Evolutionary conservation across 1,139 yeast species (phyloP), one percentile per base, ranked within the genome.

Genomic region (Debaryomyces singareniensis): DNA sequence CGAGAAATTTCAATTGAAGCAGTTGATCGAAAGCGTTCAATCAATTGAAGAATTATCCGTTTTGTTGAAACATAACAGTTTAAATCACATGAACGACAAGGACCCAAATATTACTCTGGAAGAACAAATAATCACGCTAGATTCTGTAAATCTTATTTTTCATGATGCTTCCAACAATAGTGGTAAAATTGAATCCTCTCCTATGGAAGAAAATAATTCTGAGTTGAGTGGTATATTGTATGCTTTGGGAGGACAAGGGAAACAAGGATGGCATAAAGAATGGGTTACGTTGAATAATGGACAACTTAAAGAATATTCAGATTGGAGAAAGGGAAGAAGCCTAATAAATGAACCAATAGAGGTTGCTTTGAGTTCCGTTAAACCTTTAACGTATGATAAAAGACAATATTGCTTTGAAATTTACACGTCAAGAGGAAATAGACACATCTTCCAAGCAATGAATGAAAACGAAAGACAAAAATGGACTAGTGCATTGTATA

Each of bases 241-340:
- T 64, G 75, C 84, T 0, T 61, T 77, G 24, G 80, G 85, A 2
- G 87, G 87, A 2, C 76, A 78, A 36, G 83, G 84, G 7, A 82
- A 80, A 42, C 75, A 73, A 20, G 84, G 85, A 2, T 86, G 95
- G 96, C 95, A 86, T 53, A 85, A 85, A 46, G 89, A 82, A 53
- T 84, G 95, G 93, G 85, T 86, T 1, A 86, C 78, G 0, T 60
- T 85, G 30, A 71, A 71, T 13, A 72, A 74, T 13, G 91, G 93
- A 1, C 71, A 68, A 37, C 58, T 85, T 23, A 67, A 69, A 30
- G 95, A 85, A 48, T 85, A 74, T 49, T 69, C 84, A 26, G 89
- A 84, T 53, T 85, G 95, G 95, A 71, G 89, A 47, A 79, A 71
- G 35, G 86, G 87, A 29, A 59, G 66, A 9, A 72, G 68, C 15